Base-by-base conservation (phyloP, 2,329 filamentous ascomycete species). In the Ophiostoma sp. region DNA sequence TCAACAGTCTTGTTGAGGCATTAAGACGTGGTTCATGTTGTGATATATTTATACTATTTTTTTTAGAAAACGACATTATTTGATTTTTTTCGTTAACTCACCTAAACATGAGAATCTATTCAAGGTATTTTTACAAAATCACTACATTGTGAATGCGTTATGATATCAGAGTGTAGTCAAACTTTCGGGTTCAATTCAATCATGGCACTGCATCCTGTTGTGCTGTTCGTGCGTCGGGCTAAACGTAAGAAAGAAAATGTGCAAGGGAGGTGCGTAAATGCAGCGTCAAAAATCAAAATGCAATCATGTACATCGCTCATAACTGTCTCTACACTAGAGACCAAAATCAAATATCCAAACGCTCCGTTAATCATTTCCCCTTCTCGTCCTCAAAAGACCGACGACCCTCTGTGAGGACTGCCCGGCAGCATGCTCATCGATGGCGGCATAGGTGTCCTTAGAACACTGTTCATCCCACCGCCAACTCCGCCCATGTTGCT, bases 271-370 rank as follows among this genome's bases (percentile, higher is more conserved):
- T 64, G n/a, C n/a, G n/a, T 64, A 42, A 25, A 64, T 42, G 33
- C 33, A 64, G 8, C 31, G 19, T 64, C 8, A 39, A 39, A 42
- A 15, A 42, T 17, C 42, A 9, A 64, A 64, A 64, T 8, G 59
- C 59, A 64, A 64, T 64, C 59, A 64, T 64, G n/a, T 42, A 64
- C 59, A 64, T 64, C 33, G 59, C 59, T 64, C 59, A 64, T 64
- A 33, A 25, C 59, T 17, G n/a, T 64, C n/a, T 42, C 11, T 22
- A 28, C 15, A 19, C 11, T 3, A 39, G 25, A 39, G 36, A 63
- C 9, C 33, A 31, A 63, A 63, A 39, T 22, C 19, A 61, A 48
- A 31, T 19, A 66, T 8, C 3, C 39, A 25, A 12, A 66, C 15
- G 12, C 5, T 66, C 39, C 8, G 25, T 12, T 28, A 8, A 17